These are phyloP conservation scores for Mycena indigotica DNA, from an alignment of 768 basidiomycete species.

Conservation along the genomic window DNA sequence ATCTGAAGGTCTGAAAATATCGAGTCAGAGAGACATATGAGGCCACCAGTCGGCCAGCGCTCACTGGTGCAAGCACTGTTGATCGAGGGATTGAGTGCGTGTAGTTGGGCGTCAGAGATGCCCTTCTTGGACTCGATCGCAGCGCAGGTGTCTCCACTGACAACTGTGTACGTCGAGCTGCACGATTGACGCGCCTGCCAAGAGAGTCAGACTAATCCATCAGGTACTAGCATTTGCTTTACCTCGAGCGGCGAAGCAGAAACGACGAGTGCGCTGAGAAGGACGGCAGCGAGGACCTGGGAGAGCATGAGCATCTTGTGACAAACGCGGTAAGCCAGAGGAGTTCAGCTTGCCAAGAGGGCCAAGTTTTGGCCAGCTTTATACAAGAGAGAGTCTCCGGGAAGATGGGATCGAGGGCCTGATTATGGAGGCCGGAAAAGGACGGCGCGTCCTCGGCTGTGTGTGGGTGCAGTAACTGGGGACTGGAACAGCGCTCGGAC, in stretches of 20 bases:
- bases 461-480: too few relatives aligned
- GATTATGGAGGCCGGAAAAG: too few relatives aligned
- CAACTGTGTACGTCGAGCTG: conserved; percentile 4
- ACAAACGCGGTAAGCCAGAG: neutral
- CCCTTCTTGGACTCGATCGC: conserved; percentile 6
- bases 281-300: conserved; percentile 9
- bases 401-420: neutral
- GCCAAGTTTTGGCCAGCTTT: conserved; percentile 3
- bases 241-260: conserved; percentile 13
- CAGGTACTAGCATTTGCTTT: too few relatives aligned
- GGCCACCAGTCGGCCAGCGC: neutral
- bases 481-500: too few relatives aligned
- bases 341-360: conserved; percentile 1
- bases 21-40: conserved; percentile 1
- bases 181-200: conserved; percentile 11
- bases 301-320: conserved; percentile 1
- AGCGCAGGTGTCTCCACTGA: conserved; percentile 13
- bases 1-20: conserved; percentile 6
- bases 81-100: conserved; percentile 13
- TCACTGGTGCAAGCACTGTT: conserved; percentile 17
- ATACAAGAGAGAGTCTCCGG: conserved; percentile 2
- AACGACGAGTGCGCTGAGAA: conserved; percentile 8
- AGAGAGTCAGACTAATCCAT: neutral
- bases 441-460: too few relatives aligned
- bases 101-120: conserved; percentile 11